Conservation (phyloP, 768 basidiomycete genomes). For the Boletellus emodensis region DNA sequence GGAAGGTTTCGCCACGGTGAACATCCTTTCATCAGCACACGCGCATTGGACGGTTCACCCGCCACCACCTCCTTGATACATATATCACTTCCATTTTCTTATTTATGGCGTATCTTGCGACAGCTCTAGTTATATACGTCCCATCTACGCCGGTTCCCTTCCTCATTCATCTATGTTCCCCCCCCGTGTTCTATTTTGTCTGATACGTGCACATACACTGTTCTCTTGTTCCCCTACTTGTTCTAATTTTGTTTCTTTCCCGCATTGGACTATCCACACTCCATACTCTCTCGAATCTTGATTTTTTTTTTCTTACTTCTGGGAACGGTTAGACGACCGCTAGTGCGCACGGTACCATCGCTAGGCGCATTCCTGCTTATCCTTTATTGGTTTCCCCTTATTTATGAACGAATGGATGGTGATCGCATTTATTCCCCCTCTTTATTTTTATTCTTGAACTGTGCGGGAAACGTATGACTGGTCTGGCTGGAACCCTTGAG, state of each 20-base stretch:
- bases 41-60: conserved; percentile 29
- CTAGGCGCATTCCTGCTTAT: conserved; percentile 20
- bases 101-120: conserved; percentile 33
- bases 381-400: not conserved
- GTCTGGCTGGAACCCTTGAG: no score
- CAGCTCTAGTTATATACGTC: conserved; percentile 27
- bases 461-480: no score
- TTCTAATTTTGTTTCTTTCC: conserved; percentile 4
- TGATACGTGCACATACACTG: conserved; percentile 2
- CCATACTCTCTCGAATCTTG: conserved; percentile 1
- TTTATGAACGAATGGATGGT: conserved; percentile 17
- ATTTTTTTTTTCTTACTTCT: not conserved
- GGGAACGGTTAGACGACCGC: conserved; percentile 20
- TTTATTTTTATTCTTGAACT: not conserved
- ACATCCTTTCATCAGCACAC: conserved; percentile 27
- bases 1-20: conserved; percentile 10
- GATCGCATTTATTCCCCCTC: not conserved
- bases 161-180: not conserved
- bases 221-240: not conserved
- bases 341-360: conserved; percentile 18
- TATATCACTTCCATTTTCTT: conserved; percentile 10
- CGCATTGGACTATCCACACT: conserved; percentile 19
- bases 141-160: conserved; percentile 22
- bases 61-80: conserved; percentile 19
- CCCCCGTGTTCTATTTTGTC: not conserved